phyloP scores from a whole-genome alignment of 176 grass and related monocot genomes.

The Olyra latifolia region DNA sequence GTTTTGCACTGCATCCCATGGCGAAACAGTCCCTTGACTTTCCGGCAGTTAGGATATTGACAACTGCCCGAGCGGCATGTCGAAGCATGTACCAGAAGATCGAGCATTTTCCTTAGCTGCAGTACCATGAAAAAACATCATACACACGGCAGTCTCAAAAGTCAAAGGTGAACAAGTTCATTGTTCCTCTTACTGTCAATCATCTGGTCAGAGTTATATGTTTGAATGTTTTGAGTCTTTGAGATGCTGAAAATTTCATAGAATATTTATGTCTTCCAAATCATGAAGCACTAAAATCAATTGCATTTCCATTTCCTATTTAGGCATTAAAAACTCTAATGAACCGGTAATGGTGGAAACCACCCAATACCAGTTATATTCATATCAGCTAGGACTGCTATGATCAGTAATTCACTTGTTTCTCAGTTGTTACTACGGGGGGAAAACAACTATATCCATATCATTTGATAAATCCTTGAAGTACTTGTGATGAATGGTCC shows the following conservation, averaged over 20 bases:
- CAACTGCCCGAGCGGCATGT: constrained; percentile 64
- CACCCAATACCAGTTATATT: background rate
- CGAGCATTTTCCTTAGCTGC: constrained; percentile 86
- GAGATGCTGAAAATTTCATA: background rate
- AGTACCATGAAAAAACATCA: constrained; percentile 31
- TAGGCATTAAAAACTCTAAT: background rate
- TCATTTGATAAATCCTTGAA: background rate
- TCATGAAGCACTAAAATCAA: background rate
- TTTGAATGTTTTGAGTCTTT: background rate
- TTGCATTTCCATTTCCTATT: background rate
- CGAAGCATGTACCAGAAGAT: constrained; percentile 80
- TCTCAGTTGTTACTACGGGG: background rate
- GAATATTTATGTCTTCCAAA: background rate
- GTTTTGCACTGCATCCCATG: constrained; percentile 79
- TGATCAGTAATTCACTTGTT: background rate
- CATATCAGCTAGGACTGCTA: background rate
- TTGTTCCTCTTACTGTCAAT: background rate
- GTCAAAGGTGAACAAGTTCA: background rate
- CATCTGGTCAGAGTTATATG: background rate
- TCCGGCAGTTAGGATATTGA: constrained; percentile 70
- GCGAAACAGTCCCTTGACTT: constrained; percentile 88
- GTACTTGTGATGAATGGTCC: background rate
- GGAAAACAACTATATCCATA: background rate
- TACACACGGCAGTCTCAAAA: background rate
- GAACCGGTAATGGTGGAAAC: background rate